Conservation (phyloP, 805 yeast species). For the Candida oleophila region DNA sequence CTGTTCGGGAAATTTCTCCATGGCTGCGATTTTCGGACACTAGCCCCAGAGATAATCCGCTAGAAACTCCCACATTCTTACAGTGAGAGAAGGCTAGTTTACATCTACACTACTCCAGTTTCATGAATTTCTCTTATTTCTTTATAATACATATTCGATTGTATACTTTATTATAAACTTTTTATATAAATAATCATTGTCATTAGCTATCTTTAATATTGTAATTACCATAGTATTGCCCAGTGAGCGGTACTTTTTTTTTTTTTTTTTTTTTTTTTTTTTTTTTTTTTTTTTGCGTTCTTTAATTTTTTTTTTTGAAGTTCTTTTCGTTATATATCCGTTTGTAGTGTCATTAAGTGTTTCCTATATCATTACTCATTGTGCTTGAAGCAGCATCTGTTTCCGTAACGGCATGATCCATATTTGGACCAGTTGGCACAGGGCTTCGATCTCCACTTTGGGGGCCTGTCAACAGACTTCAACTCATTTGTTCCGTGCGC, state of each 20-base stretch:
- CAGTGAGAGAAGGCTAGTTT: background rate
- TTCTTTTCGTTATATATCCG: background rate
- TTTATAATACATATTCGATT: background rate
- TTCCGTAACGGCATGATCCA: slow-evolving; percentile 86
- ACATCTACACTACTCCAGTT: no score
- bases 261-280: background rate
- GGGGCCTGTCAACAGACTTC: slow-evolving; percentile 67
- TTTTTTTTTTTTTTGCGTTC: background rate
- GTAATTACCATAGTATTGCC: background rate
- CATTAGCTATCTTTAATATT: background rate
- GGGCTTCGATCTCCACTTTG: slow-evolving; percentile 87
- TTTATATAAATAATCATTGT: background rate
- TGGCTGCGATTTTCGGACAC: no score
- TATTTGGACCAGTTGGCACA: slow-evolving; percentile 84
- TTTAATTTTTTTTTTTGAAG: background rate
- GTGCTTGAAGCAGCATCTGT: slow-evolving; percentile 89
- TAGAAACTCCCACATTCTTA: no score
- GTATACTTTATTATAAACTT: background rate
- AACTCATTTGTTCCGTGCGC: slow-evolving; percentile 86
- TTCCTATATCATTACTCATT: slow-evolving; percentile 28
- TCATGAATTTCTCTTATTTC: background rate
- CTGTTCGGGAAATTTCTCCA: background rate
- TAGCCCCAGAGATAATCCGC: no score
- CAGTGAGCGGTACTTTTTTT: background rate
- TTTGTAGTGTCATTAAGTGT: background rate